Percentiles rank a stretch among this genome's conserved stretches.
Evolutionary conservation across 495 filamentous ascomycete genomes (phyloP).

Genomic region (Hamigera avellanea): DNA sequence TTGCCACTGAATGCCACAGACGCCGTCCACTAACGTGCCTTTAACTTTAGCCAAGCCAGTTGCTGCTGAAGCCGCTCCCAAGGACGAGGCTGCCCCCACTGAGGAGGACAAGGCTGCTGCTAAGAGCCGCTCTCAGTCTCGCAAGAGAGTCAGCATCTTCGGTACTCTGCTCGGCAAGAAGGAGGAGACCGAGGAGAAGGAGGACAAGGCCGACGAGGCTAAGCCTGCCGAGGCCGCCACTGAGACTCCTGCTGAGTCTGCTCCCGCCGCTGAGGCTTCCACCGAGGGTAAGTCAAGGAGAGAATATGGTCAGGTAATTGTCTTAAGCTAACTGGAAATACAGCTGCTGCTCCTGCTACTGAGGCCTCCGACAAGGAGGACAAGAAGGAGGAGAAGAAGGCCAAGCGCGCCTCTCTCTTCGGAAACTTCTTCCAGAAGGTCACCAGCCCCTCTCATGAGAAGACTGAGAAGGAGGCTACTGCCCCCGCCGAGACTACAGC

Average conservation of each 20-base stretch:
- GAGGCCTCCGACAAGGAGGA: conserved; percentile 16
- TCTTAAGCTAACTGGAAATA: background rate
- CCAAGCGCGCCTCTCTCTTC: conserved; percentile 42
- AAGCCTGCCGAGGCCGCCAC: conserved; percentile 5
- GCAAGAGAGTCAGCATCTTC: conserved; percentile 81
- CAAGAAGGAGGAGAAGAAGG: conserved; percentile 23
- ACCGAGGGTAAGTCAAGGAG: conserved; percentile 7
- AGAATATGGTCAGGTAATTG: too few species aligned
- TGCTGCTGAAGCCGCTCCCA: conserved; percentile 25
- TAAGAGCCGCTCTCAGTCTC: conserved; percentile 68
- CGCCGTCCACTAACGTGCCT: conserved; percentile 3
- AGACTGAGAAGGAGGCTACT: conserved; percentile 39
- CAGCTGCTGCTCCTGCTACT: conserved; percentile 9
- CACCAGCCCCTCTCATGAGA: conserved; percentile 39
- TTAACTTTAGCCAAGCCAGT: conserved; percentile 39
- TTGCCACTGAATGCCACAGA: background rate
- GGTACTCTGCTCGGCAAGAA: conserved; percentile 64
- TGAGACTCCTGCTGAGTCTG: conserved; percentile 18
- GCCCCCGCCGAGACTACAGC: conserved; percentile 31
- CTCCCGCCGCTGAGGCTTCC: conserved; percentile 12
- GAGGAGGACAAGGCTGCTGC: conserved; percentile 35
- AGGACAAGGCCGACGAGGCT: conserved; percentile 34
- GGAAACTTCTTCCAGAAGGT: conserved; percentile 45
- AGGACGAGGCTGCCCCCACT: conserved; percentile 31
- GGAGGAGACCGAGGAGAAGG: conserved; percentile 51